Base-by-base conservation (phyloP, 2,329 filamentous ascomycete species). In the Thermothelomyces thermophilus region DNA sequence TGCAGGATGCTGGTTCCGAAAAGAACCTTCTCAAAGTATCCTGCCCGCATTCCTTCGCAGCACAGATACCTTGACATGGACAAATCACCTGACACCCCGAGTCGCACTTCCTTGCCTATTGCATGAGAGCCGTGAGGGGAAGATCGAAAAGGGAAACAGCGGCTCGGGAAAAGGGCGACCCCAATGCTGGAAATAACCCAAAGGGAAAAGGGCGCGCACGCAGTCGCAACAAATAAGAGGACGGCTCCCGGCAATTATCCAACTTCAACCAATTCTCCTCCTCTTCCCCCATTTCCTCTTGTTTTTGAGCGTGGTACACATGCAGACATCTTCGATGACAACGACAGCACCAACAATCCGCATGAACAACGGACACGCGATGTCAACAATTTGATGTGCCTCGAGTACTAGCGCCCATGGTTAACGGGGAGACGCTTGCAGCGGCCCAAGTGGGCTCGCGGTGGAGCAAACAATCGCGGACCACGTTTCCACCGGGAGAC, bases 41-140 rank as follows among this genome's bases (percentile, higher is more conserved):
- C 37, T 31, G 40, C 46, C 40, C 40, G 33, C 40, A 10, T 26
- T 30, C 9, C 16, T 19, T 4, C 30, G 37, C 45, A 22, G 45
- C 45, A 11, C 22, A 26, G 30, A 26, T 47, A 47, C 45, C 26
- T 40, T 22, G 6, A 14, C 13, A 4, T 3, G 2, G 3, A 14
- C 8, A 19, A 17, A 39, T 39, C 46, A 49, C 40, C 39, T 49
- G 46, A 43, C 46, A 42, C 24, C 22, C 24, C 30, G 1, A 16
- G 33, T 5, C 5, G 33, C 37, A 31, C 39, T 37, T 48, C 46
- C 40, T 16, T 43, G n/a, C 19, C 26, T 16, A 17, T 26, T 24
- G 46, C 40, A 49, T 37, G 33, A 43, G 10, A 19, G 40, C 17
- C 42, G 48, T 51, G 48, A 51, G 49, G 49, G 49, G 49, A 46